Conservation (phyloP, 1,139 yeast genomes). For the Yamadazyma friedrichii region DNA sequence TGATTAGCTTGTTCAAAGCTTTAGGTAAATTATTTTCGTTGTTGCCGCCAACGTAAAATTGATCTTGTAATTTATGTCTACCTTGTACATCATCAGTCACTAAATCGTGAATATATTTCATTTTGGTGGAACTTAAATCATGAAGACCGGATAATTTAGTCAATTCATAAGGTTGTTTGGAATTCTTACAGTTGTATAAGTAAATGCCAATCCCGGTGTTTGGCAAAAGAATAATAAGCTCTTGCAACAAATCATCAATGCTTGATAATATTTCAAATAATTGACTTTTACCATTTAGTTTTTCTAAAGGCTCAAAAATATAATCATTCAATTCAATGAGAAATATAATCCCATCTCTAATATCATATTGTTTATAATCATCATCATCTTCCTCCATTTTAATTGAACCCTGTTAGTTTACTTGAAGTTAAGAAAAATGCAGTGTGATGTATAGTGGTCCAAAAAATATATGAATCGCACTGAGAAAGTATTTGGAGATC, state of each 20-base stretch:
- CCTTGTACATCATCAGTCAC: slow-evolving; percentile 28
- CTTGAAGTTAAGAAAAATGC: not conserved
- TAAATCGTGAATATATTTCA: slow-evolving; percentile 37
- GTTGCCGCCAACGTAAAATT: slow-evolving; percentile 24
- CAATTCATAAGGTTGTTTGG: slow-evolving; percentile 29
- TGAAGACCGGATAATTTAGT: slow-evolving; percentile 33
- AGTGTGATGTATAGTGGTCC: too few relatives aligned
- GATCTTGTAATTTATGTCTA: slow-evolving; percentile 11
- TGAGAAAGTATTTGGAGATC: too few relatives aligned
- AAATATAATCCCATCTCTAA: slow-evolving; percentile 63
- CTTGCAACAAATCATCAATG: slow-evolving; percentile 55
- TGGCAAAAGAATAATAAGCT: slow-evolving; percentile 57
- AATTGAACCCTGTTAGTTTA: not conserved
- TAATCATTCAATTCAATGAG: slow-evolving; percentile 59
- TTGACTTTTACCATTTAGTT: slow-evolving; percentile 37
- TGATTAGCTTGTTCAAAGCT: slow-evolving; percentile 32
- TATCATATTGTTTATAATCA: slow-evolving; percentile 40
- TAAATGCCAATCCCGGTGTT: slow-evolving; percentile 68
- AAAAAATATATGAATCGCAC: too few relatives aligned
- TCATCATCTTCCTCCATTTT: slow-evolving; percentile 17
- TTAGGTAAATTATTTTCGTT: slow-evolving; percentile 33
- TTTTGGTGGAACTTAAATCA: slow-evolving; percentile 37
- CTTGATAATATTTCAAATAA: slow-evolving; percentile 53
- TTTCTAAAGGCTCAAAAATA: slow-evolving; percentile 37
- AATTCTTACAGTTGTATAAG: slow-evolving; percentile 48